A percentile compares a stretch with the other conserved stretches of the same genome.
phyloP scores from a whole-genome alignment of 345 rosid species.

The Passiflora organensis region DNA sequence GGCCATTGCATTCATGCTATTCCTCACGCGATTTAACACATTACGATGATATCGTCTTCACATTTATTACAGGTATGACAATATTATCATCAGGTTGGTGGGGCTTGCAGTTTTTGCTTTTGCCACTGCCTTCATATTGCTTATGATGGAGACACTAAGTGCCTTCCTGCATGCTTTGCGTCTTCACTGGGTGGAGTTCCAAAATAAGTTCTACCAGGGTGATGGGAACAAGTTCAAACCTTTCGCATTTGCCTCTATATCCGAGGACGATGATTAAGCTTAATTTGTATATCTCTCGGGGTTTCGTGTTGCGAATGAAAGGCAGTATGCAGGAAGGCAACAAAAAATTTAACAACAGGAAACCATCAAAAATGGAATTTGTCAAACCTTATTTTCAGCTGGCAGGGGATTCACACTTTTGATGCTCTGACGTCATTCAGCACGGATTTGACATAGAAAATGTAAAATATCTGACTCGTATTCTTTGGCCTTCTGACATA shows the following conservation, averaged over 20 bases:
- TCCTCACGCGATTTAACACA: too few relatives aligned
- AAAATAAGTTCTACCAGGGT: slow-evolving; percentile 82
- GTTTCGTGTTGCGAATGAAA: slow-evolving; percentile 6
- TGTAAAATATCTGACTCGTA: slow-evolving; percentile 18
- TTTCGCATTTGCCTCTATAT: slow-evolving; percentile 61
- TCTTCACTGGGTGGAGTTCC: slow-evolving; percentile 98
- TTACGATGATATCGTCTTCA: neutral
- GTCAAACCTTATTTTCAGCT: slow-evolving; percentile 6
- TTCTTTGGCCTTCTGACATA: slow-evolving; percentile 21
- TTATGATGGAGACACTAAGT: slow-evolving; percentile 96
- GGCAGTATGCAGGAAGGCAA: slow-evolving; percentile 2
- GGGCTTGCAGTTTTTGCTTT: slow-evolving; percentile 88
- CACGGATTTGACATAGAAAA: slow-evolving; percentile 19
- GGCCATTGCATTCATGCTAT: too few relatives aligned
- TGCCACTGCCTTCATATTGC: slow-evolving; percentile 86
- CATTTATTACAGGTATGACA: slow-evolving; percentile 59
- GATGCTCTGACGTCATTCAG: slow-evolving; percentile 13
- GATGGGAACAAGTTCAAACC: slow-evolving; percentile 96
- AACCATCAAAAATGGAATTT: slow-evolving; percentile 12
- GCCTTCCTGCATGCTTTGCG: slow-evolving; percentile 95
- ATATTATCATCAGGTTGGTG: slow-evolving; percentile 54
- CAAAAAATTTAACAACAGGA: slow-evolving; percentile 7
- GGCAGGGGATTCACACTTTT: slow-evolving; percentile 11
- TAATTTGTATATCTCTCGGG: slow-evolving; percentile 3
- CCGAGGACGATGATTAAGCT: slow-evolving; percentile 54